Conservation (phyloP, 1,284 basidiomycete genomes). For the Boletus smithii region DNA sequence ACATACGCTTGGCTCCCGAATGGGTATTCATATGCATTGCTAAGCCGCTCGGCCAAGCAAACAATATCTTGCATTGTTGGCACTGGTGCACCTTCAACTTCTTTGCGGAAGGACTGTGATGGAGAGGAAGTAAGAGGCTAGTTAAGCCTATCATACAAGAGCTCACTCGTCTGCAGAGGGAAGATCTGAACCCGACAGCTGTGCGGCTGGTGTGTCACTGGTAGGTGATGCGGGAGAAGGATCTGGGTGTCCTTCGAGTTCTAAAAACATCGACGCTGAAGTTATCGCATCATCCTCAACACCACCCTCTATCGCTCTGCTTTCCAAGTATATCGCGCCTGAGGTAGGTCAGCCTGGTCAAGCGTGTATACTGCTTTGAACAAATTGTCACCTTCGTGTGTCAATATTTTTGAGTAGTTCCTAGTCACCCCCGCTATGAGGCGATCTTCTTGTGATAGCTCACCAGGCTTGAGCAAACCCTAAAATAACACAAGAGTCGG, state of each 20-base stretch:
- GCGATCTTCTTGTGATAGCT: constrained; percentile 1
- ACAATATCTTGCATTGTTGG: constrained; percentile 51
- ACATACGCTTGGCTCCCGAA: constrained; percentile 59
- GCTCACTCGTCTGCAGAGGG: no score
- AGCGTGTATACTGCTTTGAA: background rate
- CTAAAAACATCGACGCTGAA: no score
- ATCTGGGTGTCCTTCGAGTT: background rate
- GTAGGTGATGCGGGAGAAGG: no score
- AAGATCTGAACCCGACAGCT: no score
- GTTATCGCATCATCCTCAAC: no score
- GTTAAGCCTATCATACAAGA: no score
- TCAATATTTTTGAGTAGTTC: background rate
- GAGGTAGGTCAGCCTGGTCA: background rate
- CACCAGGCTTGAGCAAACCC: constrained; percentile 2
- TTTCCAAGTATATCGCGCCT: constrained; percentile 3
- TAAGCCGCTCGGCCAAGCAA: constrained; percentile 62
- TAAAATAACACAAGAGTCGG: background rate
- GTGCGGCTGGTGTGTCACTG: no score
- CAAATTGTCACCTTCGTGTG: background rate
- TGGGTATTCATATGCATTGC: constrained; percentile 67
- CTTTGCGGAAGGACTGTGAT: constrained; percentile 25
- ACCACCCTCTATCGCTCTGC: background rate
- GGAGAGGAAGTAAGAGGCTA: background rate
- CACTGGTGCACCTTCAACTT: constrained; percentile 54
- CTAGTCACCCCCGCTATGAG: background rate